A percentile compares a stretch with the other conserved stretches of the same genome.
These are phyloP conservation scores for Hericium coralloides DNA, from an alignment of 768 basidiomycete genomes.

Conservation along the genomic window DNA sequence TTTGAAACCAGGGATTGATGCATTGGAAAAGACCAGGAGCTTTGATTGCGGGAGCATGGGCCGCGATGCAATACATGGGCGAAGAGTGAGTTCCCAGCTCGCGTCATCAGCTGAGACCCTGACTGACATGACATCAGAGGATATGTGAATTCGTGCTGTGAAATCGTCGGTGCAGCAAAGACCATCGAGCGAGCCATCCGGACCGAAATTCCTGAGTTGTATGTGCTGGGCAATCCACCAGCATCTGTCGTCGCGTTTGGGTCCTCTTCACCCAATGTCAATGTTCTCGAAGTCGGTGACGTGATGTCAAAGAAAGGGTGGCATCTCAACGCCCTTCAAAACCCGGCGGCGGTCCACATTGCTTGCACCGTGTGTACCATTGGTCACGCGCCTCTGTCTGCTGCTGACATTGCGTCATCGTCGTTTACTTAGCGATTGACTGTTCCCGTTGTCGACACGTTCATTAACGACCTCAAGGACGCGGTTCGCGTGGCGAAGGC, in stretches of 20 bases:
- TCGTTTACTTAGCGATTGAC: slow-evolving; percentile 57
- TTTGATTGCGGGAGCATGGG: slow-evolving; percentile 92
- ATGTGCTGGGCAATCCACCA: slow-evolving; percentile 82
- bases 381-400: slow-evolving; percentile 1
- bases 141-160: slow-evolving; percentile 76
- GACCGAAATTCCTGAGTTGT: slow-evolving; percentile 69
- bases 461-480: slow-evolving; percentile 79
- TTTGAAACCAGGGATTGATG: not conserved
- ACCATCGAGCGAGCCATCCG: slow-evolving; percentile 60
- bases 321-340: slow-evolving; percentile 81
- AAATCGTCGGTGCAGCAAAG: slow-evolving; percentile 71
- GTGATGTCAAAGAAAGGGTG: slow-evolving; percentile 79
- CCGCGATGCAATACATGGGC: slow-evolving; percentile 92
- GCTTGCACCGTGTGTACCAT: slow-evolving; percentile 71
- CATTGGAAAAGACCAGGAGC: slow-evolving; percentile 39
- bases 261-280: slow-evolving; percentile 39
- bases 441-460: slow-evolving; percentile 62
- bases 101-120: not conserved
- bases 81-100: slow-evolving; percentile 45
- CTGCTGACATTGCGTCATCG: not conserved
- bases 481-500: slow-evolving; percentile 63
- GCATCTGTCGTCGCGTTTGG: slow-evolving; percentile 89
- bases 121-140: slow-evolving; percentile 40
- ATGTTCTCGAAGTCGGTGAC: slow-evolving; percentile 87
- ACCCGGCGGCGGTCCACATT: slow-evolving; percentile 83